Evolutionary conservation across 2,329 filamentous ascomycete genomes (phyloP).

Genomic region (Phyllosticta ampelicida): DNA sequence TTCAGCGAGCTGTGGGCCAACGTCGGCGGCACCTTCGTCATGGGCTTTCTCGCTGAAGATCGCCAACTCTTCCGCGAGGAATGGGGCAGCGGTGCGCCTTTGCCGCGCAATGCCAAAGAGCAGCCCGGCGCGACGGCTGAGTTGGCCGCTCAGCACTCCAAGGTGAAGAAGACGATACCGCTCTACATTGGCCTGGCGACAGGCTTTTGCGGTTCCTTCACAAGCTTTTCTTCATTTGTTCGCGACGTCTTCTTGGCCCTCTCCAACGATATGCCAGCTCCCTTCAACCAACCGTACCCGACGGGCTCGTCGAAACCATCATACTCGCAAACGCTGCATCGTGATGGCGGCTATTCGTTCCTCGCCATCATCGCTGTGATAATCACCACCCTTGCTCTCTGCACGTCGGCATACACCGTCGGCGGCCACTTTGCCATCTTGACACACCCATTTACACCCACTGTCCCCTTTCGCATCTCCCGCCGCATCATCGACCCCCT

Average conservation of each 20-base stretch:
- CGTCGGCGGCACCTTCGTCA: slow-evolving; percentile 65
- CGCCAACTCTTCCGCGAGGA: slow-evolving; percentile 60
- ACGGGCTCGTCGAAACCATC: slow-evolving; percentile 20
- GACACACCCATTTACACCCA: slow-evolving; percentile 48
- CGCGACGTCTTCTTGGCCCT: slow-evolving; percentile 70
- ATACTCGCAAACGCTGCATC: slow-evolving; percentile 26
- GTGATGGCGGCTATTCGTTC: slow-evolving; percentile 70
- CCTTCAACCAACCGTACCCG: slow-evolving; percentile 31
- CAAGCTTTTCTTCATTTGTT: slow-evolving; percentile 79
- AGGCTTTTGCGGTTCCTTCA: slow-evolving; percentile 82
- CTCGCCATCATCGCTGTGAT: slow-evolving; percentile 68
- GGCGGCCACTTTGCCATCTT: slow-evolving; percentile 66
- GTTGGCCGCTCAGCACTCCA: slow-evolving; percentile 18
- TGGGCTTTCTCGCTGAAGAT: slow-evolving; percentile 81
- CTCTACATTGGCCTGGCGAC: slow-evolving; percentile 79
- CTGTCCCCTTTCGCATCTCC: slow-evolving; percentile 46
- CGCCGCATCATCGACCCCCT: slow-evolving; percentile 54
- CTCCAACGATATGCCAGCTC: slow-evolving; percentile 57
- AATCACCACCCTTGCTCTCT: slow-evolving; percentile 61
- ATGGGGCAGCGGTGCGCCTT: slow-evolving; percentile 40
- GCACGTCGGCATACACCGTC: slow-evolving; percentile 55
- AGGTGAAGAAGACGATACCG: slow-evolving; percentile 74
- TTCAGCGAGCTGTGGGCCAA: slow-evolving; percentile 82
- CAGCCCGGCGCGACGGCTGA: slow-evolving; percentile 21
- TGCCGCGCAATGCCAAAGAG: slow-evolving; percentile 34